These are phyloP conservation scores for Aspergillus sp. DNA, from an alignment of 2,329 filamentous ascomycete genomes.

Conservation along the genomic window DNA sequence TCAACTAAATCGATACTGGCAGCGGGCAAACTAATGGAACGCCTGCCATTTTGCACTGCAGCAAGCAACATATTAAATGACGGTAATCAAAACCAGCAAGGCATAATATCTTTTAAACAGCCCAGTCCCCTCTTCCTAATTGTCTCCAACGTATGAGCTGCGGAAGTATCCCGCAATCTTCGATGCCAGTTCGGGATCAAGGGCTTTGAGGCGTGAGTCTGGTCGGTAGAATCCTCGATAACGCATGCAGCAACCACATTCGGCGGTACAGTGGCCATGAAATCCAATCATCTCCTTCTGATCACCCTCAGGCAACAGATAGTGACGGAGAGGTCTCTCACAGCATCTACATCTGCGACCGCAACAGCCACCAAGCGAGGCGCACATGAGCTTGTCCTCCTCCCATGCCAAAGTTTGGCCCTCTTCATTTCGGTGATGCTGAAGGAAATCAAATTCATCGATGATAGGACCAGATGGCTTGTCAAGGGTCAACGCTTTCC, in stretches of 20 bases:
- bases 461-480: not conserved
- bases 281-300: not conserved
- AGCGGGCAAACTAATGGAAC: no score
- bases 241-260: conserved; percentile 2
- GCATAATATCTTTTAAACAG: not conserved
- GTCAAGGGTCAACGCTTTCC: not conserved
- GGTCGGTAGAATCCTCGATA: conserved; percentile 1
- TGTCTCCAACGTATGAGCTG: not conserved
- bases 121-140: not conserved
- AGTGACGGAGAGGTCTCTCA: not conserved
- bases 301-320: not conserved
- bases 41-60: not conserved
- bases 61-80: not conserved
- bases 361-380: not conserved
- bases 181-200: conserved; percentile 1
- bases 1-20: not conserved
- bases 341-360: not conserved
- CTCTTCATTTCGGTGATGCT: not conserved
- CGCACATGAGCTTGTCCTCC: not conserved
- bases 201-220: not conserved
- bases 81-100: not conserved
- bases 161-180: not conserved
- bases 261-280: not conserved
- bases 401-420: not conserved
- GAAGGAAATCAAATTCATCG: not conserved